A percentile compares a stretch with the other conserved stretches of the same genome.
These are phyloP conservation scores for Scutellaria galericulata DNA, from an alignment of 257 asterid species.

Conservation along the genomic window DNA sequence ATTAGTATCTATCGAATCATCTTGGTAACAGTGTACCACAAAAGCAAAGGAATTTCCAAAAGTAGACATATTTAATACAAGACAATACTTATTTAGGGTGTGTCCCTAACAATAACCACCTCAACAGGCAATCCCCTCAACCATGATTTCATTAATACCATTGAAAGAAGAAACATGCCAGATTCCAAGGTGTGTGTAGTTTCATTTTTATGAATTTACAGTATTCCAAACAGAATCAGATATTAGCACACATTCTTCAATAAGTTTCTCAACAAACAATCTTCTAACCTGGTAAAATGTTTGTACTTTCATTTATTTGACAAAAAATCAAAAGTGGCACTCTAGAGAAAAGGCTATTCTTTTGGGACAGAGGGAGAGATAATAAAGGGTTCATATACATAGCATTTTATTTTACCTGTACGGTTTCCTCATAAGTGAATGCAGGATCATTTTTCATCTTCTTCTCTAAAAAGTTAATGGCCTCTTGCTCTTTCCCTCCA, in stretches of 20 bases:
- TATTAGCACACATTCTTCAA: background rate
- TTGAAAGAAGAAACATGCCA: background rate
- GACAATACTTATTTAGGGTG: background rate
- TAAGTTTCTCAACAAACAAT: background rate
- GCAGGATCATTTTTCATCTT: constrained; percentile 95
- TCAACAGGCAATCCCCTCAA: background rate
- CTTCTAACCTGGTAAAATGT: background rate
- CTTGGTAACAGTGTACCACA: background rate
- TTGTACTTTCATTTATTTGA: too few species aligned
- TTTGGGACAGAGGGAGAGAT: too few species aligned
- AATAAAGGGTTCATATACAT: background rate
- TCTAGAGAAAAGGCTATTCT: too few species aligned
- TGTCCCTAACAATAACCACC: background rate
- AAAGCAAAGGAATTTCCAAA: background rate
- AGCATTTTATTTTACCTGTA: constrained; percentile 66
- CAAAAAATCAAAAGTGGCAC: too few species aligned
- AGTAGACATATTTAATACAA: background rate
- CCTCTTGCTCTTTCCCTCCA: constrained; percentile 97
- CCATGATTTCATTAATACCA: background rate
- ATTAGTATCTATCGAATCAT: constrained; percentile 6
- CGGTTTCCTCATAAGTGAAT: constrained; percentile 88
- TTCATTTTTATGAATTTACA: too few species aligned
- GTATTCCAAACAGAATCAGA: too few species aligned
- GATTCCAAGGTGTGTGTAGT: background rate
- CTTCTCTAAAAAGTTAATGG: constrained; percentile 90